Percentiles rank a stretch among this genome's conserved stretches.
These are phyloP conservation scores for Eustoma russellianum DNA, from an alignment of 257 asterid genomes.

Conservation along the genomic window DNA sequence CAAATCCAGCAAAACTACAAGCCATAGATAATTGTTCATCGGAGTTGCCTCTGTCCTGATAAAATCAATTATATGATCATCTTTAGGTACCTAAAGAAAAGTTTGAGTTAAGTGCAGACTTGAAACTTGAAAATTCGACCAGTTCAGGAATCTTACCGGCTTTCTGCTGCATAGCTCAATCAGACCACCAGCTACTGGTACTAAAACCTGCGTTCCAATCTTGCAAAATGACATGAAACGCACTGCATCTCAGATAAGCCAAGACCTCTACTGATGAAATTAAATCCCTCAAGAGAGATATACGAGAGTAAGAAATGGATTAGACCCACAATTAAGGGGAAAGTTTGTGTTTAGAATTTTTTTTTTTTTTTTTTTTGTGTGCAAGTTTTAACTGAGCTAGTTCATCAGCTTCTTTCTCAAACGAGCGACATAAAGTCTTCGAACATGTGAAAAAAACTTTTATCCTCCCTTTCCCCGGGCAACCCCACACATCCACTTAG, in stretches of 20 bases:
- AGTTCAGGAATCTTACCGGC: slow-evolving; percentile 24
- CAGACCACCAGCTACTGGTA: slow-evolving; percentile 60
- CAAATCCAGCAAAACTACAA: slow-evolving; percentile 1
- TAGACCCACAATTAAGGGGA: too few relatives aligned
- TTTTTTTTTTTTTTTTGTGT: too few relatives aligned
- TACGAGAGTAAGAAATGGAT: neutral
- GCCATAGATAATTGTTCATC: slow-evolving; percentile 27
- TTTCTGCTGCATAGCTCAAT: slow-evolving; percentile 54
- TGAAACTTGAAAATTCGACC: neutral
- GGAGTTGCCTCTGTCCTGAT: slow-evolving; percentile 22
- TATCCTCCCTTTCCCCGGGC: too few relatives aligned
- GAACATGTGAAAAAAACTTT: too few relatives aligned
- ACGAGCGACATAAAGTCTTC: too few relatives aligned
- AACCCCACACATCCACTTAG: slow-evolving; percentile 37
- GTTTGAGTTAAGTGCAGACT: neutral
- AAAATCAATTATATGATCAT: slow-evolving; percentile 42
- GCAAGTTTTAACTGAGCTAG: too few relatives aligned
- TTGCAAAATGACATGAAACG: slow-evolving; percentile 24
- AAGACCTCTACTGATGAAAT: neutral
- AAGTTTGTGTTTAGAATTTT: too few relatives aligned
- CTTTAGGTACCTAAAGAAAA: slow-evolving; percentile 40
- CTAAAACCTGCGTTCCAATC: slow-evolving; percentile 65
- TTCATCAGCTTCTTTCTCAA: too few relatives aligned
- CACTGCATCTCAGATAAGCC: neutral
- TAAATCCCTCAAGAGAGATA: neutral